phyloP scores from a whole-genome alignment of 305 asterid species.

The Fraxinus baroniana region DNA sequence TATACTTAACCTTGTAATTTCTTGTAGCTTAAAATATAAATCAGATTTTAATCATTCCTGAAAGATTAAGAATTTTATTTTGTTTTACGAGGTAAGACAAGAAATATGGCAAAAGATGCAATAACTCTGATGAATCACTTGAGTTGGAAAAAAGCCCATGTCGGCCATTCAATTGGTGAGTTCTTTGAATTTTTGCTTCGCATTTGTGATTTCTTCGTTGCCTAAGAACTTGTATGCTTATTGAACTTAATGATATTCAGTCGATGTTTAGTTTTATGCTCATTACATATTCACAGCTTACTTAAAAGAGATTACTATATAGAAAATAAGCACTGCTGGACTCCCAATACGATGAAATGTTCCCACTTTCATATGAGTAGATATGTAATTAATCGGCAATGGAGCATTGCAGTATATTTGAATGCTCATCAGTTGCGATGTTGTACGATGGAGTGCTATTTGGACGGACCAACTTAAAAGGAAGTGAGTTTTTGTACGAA shows the following conservation, averaged over 20 bases:
- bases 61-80: neutral
- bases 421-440: neutral
- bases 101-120: conserved; percentile 87
- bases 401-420: neutral
- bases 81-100: conserved; percentile 54
- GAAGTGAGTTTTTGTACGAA: too few relatives aligned
- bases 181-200: neutral
- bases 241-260: neutral
- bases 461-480: neutral
- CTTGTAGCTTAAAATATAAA: neutral
- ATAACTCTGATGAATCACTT: conserved; percentile 88
- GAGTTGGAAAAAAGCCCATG: conserved; percentile 87
- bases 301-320: neutral
- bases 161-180: conserved; percentile 99
- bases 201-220: too few relatives aligned
- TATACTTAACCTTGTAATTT: neutral
- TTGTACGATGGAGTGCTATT: neutral
- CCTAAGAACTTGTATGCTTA: neutral
- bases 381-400: neutral
- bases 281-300: neutral
- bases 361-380: neutral
- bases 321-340: neutral
- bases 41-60: neutral
- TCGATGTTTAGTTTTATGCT: neutral
- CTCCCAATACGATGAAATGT: neutral